Evolutionary conservation across 2,329 filamentous ascomycete genomes (phyloP), one percentile per base, ranked within the genome.

Genomic region (Diaporthe australafricana): DNA sequence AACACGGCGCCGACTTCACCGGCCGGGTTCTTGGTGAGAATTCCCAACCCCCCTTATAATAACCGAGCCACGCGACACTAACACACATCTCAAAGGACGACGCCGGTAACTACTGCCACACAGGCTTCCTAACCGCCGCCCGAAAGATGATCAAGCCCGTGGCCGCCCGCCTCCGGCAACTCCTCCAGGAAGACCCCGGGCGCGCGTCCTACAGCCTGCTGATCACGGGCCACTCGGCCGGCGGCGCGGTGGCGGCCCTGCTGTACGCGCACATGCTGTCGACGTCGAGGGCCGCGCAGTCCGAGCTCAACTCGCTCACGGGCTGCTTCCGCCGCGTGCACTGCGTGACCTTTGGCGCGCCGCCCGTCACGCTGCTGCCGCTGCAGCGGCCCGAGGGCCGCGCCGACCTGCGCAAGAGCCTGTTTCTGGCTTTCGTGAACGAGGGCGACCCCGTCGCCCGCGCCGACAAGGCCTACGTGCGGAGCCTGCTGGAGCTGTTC

Each of bases 161-260:
- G 0, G 93, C 94, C 1, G 85, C 88, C 0, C 89, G 92, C 0
- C 86, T 97, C 9, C 87, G 91, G 1, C 86, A 90, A 74, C 83
- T 96, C 0, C 86, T 97, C 0, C 85, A 92, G 74, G 93, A 96
- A 74, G 90, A 95, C 73, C 93, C 93, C 0, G 81, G 84, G 3
- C 88, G 93, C 14, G 86, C 89, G 7, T 83, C 85, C 2, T 93
- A 91, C 77, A 94, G 91, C 20, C 86, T 97, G 11, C 85, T 97
- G 22, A 93, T 98, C 73, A 97, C 95, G 0, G 95, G 95, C 0
- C 95, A 97, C 78, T 94, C 92, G 1, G 95, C 95, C 0, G 95
- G 94, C 20, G 95, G 95, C 3, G 95, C 95, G 0, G 91, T 97
- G 1, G 94, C 94, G 0, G 88, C 91, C 3, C 84, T 98, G 14